Evolutionary conservation across 1,284 basidiomycete species (phyloP).

Genomic region (Singerocomus inundabilis): DNA sequence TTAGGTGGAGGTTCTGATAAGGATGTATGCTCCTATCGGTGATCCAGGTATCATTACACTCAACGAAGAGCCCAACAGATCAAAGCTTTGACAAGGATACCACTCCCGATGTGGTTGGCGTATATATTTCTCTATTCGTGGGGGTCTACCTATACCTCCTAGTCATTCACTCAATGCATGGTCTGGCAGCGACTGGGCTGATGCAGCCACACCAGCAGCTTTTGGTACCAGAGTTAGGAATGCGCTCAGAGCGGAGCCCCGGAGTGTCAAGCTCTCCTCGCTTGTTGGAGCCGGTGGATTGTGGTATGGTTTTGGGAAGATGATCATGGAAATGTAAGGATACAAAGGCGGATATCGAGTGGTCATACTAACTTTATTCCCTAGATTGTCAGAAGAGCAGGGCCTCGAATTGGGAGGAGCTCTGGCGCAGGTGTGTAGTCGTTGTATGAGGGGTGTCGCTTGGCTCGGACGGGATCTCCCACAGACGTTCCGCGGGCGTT

Average conservation of each 20-base stretch:
- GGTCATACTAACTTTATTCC: slow-evolving; percentile 4
- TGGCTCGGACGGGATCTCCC: slow-evolving; percentile 2
- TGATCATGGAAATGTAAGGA: slow-evolving; percentile 71
- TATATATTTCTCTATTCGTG: slow-evolving; percentile 82
- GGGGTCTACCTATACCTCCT: slow-evolving; percentile 26
- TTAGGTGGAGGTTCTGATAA: slow-evolving; percentile 79
- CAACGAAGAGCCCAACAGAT: slow-evolving; percentile 44
- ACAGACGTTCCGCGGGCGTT: slow-evolving; percentile 77
- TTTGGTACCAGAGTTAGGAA: slow-evolving; percentile 76
- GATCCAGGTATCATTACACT: slow-evolving; percentile 8
- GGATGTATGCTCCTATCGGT: slow-evolving; percentile 53
- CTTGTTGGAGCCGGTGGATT: slow-evolving; percentile 83
- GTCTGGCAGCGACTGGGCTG: slow-evolving; percentile 66
- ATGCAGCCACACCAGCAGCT: slow-evolving; percentile 77
- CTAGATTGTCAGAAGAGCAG: slow-evolving; percentile 69
- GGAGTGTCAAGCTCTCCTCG: slow-evolving; percentile 73
- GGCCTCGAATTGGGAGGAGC: slow-evolving; percentile 67
- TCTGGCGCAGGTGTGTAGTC: slow-evolving; percentile 56
- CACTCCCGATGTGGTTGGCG: slow-evolving; percentile 85
- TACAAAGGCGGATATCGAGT: slow-evolving; percentile 26
- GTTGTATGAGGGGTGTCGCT: background rate
- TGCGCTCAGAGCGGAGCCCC: slow-evolving; percentile 81
- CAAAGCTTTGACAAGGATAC: slow-evolving; percentile 66
- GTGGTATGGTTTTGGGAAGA: slow-evolving; percentile 89
- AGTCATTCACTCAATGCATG: slow-evolving; percentile 4